phyloP scores from a whole-genome alignment of 2,329 filamentous ascomycete genomes.

The Fonsecaea pedrosoi region DNA sequence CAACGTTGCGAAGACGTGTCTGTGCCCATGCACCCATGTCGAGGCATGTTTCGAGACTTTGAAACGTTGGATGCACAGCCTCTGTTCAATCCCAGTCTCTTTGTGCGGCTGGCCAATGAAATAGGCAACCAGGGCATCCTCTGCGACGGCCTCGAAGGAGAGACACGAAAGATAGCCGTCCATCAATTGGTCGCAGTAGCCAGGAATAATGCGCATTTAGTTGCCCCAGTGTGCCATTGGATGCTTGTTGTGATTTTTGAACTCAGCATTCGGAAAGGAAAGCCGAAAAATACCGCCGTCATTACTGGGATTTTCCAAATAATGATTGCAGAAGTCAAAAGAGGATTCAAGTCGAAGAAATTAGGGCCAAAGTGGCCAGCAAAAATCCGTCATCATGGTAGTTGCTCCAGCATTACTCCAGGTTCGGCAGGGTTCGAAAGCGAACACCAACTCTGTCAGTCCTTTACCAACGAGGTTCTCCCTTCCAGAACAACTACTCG shows the following conservation, averaged over 20 bases:
- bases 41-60: background rate
- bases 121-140: background rate
- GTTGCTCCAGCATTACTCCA: background rate
- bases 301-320: background rate
- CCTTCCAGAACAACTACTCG: background rate
- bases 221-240: background rate
- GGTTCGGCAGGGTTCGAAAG: background rate
- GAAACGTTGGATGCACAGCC: background rate
- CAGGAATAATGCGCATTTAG: background rate
- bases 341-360: background rate
- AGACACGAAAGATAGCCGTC: background rate
- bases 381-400: background rate
- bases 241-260: background rate
- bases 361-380: background rate
- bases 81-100: background rate
- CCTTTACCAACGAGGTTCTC: background rate
- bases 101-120: slow-evolving; percentile 1
- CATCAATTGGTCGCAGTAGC: background rate
- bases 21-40: background rate
- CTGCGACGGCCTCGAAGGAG: background rate
- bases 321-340: background rate
- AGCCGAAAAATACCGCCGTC: background rate
- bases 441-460: background rate
- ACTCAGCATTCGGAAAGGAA: background rate
- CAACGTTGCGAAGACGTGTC: background rate